These are phyloP conservation scores for Xerophyta viscosa DNA, from an alignment of 106 monocot genomes.

Conservation along the genomic window DNA sequence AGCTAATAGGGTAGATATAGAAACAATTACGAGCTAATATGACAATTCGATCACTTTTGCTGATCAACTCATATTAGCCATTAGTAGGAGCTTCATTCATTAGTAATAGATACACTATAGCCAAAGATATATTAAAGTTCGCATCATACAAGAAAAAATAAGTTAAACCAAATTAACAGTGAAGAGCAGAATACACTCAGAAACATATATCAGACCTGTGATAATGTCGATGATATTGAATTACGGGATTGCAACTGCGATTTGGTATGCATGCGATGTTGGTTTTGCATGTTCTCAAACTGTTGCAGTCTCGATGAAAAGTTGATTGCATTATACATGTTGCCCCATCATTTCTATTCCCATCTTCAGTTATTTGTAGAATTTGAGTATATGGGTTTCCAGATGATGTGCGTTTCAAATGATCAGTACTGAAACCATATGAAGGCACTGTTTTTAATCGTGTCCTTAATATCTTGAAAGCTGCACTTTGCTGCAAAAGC, in stretches of 20 bases:
- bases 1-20: too few relatives aligned
- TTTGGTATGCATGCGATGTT: slow-evolving; percentile 42
- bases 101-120: too few relatives aligned
- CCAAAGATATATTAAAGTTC: too few relatives aligned
- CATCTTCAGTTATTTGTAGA: slow-evolving; percentile 22
- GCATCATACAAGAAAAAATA: too few relatives aligned
- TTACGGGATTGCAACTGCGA: slow-evolving; percentile 15
- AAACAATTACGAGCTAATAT: too few relatives aligned
- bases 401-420: slow-evolving; percentile 30
- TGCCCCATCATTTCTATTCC: slow-evolving; percentile 24
- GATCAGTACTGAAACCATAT: slow-evolving; percentile 20
- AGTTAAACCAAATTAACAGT: too few relatives aligned
- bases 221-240: slow-evolving; percentile 15
- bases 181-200: too few relatives aligned
- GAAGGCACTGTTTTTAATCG: slow-evolving; percentile 81
- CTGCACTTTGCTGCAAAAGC: slow-evolving; percentile 85
- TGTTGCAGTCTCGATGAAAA: slow-evolving; percentile 48
- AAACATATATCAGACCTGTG: slow-evolving; percentile 45
- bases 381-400: slow-evolving; percentile 37
- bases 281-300: slow-evolving; percentile 51
- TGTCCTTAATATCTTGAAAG: slow-evolving; percentile 87
- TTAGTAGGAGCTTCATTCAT: too few relatives aligned
- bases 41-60: too few relatives aligned
- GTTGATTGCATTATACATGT: slow-evolving; percentile 35
- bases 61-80: too few relatives aligned